Percentiles rank a stretch among this genome's conserved stretches.
Evolutionary conservation across 192 early-diverging fungal species (phyloP).

Genomic region (Rhizoclosmatium globosum): DNA sequence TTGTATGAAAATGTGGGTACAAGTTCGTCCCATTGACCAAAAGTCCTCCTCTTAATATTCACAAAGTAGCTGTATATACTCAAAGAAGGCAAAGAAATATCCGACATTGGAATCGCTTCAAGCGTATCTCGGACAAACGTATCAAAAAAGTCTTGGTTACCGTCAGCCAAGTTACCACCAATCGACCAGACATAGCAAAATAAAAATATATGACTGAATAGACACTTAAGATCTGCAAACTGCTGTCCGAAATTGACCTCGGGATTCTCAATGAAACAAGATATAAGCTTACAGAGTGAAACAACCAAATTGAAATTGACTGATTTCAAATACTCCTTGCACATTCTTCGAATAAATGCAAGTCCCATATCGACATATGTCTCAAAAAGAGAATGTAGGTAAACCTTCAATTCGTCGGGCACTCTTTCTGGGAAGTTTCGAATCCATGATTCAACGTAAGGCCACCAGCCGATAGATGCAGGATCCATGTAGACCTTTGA

Average conservation of each 20-base stretch:
- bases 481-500: slow-evolving; percentile 63
- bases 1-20: slow-evolving; percentile 65
- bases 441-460: slow-evolving; percentile 59
- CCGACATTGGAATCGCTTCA: slow-evolving; percentile 51
- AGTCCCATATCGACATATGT: slow-evolving; percentile 60
- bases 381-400: slow-evolving; percentile 50
- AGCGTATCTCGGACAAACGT: slow-evolving; percentile 61
- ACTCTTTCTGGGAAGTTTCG: slow-evolving; percentile 50
- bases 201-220: slow-evolving; percentile 61
- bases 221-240: slow-evolving; percentile 50
- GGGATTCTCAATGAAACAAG: slow-evolving; percentile 54
- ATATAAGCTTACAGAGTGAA: slow-evolving; percentile 57
- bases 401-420: slow-evolving; percentile 46
- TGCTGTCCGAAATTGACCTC: slow-evolving; percentile 52
- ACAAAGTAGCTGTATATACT: slow-evolving; percentile 65
- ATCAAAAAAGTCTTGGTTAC: slow-evolving; percentile 65
- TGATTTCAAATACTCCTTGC: slow-evolving; percentile 62
- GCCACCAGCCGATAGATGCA: slow-evolving; percentile 61
- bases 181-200: slow-evolving; percentile 68
- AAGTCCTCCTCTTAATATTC: slow-evolving; percentile 55
- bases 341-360: slow-evolving; percentile 53
- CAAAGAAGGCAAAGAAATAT: slow-evolving; percentile 59
- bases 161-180: slow-evolving; percentile 67
- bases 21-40: slow-evolving; percentile 65
- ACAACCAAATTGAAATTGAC: slow-evolving; percentile 65